phyloP scores from a whole-genome alignment of 352 stramenopile species.

The Pythium diclinum region DNA sequence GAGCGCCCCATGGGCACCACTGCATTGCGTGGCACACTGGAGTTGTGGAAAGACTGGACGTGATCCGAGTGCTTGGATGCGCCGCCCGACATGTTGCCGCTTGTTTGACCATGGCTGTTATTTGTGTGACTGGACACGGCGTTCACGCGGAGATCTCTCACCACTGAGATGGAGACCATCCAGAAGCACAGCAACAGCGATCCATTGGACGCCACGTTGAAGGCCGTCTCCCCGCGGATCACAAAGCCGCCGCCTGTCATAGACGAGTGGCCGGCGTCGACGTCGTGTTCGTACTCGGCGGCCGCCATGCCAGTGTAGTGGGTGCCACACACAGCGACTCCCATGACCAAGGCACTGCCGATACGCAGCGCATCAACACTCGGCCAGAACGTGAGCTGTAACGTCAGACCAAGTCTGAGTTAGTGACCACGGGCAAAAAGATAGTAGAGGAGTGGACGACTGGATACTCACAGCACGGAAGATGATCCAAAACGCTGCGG shows the following conservation, averaged over 20 bases:
- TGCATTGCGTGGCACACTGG: not conserved
- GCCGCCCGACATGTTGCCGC: not conserved
- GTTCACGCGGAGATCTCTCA: constrained; percentile 15
- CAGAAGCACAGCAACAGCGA: constrained; percentile 55
- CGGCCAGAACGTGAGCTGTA: constrained; percentile 61
- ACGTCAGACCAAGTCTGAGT: not conserved
- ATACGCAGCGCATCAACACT: constrained; percentile 46
- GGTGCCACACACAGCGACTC: constrained; percentile 57
- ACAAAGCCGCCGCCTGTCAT: constrained; percentile 25
- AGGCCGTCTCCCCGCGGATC: constrained; percentile 34
- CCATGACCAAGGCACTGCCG: constrained; percentile 57
- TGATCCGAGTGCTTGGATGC: not conserved
- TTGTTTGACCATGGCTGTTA: not conserved
- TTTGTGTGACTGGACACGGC: not conserved
- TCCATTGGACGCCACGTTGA: constrained; percentile 39
- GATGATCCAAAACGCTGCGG: constrained; percentile 65
- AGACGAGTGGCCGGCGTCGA: constrained; percentile 26
- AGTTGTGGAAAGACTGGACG: constrained; percentile 1
- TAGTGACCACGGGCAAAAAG: not conserved
- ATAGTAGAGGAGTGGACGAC: not conserved
- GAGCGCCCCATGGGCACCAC: not conserved
- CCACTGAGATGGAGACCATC: constrained; percentile 34
- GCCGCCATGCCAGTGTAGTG: constrained; percentile 58
- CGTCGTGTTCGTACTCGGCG: constrained; percentile 37
- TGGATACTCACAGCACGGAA: constrained; percentile 42